Evolutionary conservation across 225 moss, liverwort and hornwort species (phyloP).

Genomic region (Marchantia paleacea): DNA sequence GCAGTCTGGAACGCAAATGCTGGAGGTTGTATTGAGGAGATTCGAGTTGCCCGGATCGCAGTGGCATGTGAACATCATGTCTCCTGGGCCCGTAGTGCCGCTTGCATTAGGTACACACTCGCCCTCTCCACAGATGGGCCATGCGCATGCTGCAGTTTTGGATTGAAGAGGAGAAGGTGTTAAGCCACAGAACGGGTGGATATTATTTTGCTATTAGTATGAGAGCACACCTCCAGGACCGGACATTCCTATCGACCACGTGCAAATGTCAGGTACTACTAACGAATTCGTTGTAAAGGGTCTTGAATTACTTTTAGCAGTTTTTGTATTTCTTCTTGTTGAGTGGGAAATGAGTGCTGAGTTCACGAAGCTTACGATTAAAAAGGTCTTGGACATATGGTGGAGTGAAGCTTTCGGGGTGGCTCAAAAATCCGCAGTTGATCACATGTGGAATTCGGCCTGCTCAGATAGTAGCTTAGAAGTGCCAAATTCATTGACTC

Average conservation of each 20-base stretch:
- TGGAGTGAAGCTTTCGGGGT: not conserved
- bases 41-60: conserved; percentile 26
- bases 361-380: conserved; percentile 6
- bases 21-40: conserved; percentile 17
- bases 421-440: conserved; percentile 18
- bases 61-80: conserved; percentile 3
- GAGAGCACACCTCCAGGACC: no score
- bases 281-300: no score
- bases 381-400: conserved; percentile 14
- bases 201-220: no score
- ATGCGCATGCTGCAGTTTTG: conserved; percentile 20
- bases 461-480: not conserved
- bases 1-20: conserved; percentile 17
- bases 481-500: no score
- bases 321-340: no score
- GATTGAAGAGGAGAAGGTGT: no score
- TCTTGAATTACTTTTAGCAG: no score
- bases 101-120: conserved; percentile 1
- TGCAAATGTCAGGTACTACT: no score
- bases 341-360: no score
- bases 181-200: no score
- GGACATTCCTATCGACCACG: no score
- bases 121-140: conserved; percentile 27
- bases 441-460: conserved; percentile 16
- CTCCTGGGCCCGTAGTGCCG: not conserved